Evolutionary conservation across 2,329 filamentous ascomycete genomes (phyloP).

Genomic region (Cladosporium sp.): DNA sequence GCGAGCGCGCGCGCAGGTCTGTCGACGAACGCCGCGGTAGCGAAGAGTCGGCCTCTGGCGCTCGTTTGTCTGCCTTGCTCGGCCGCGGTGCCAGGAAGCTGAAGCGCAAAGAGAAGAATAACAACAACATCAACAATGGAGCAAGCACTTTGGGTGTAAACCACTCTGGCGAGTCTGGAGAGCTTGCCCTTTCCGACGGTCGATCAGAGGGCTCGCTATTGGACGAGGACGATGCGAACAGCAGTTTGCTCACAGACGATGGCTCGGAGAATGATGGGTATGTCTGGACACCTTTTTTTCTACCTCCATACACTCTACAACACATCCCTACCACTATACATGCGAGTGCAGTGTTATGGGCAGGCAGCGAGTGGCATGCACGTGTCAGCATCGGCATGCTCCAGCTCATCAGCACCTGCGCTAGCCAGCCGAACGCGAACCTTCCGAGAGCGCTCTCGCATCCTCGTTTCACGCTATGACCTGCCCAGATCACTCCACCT

Average conservation of each 20-base stretch:
- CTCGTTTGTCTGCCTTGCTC: conserved; percentile 55
- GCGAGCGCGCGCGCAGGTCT: conserved; percentile 41
- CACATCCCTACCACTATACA: conserved; percentile 3
- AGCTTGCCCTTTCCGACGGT: conserved; percentile 24
- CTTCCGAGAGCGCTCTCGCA: conserved; percentile 1
- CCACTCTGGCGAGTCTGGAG: conserved; percentile 34
- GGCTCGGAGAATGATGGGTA: conserved; percentile 50
- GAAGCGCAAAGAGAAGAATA: conserved; percentile 33
- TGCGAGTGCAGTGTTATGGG: neutral
- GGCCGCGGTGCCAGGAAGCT: conserved; percentile 24
- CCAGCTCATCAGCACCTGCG: conserved; percentile 3
- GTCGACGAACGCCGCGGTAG: conserved; percentile 44
- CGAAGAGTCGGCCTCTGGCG: conserved; percentile 39
- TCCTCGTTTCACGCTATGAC: conserved; percentile 20
- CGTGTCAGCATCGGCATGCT: conserved; percentile 17
- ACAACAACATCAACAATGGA: conserved; percentile 8
- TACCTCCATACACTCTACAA: neutral
- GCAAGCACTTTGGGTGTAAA: conserved; percentile 38
- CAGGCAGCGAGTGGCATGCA: conserved; percentile 5
- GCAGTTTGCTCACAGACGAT: conserved; percentile 54
- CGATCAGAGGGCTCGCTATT: conserved; percentile 40
- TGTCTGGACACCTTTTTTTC: conserved; percentile 25
- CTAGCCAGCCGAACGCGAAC: conserved; percentile 18
- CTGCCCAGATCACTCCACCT: conserved; percentile 16
- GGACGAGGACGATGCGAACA: conserved; percentile 47